A percentile compares a stretch with the other conserved stretches of the same genome.
These are phyloP conservation scores for Fusarium succisae DNA, from an alignment of 2,329 filamentous ascomycete genomes.

Conservation along the genomic window DNA sequence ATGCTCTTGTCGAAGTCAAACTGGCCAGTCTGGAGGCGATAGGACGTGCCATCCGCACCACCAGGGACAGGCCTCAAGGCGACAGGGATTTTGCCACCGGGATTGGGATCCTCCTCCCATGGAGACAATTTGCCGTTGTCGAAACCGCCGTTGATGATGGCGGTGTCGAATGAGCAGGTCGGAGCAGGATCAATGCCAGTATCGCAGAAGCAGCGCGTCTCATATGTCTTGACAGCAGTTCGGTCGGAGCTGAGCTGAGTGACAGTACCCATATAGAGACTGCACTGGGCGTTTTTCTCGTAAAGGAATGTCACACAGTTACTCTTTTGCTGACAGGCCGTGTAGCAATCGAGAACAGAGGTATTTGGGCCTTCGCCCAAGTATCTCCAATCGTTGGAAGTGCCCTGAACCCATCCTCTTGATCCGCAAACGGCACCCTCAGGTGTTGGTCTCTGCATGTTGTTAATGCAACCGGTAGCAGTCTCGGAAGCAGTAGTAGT, in stretches of 20 bases:
- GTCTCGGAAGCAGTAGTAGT: not conserved
- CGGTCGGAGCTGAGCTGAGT: not conserved
- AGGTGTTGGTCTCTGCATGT: not conserved
- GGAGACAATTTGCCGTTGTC: not conserved
- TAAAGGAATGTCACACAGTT: not conserved
- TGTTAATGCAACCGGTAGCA: not conserved
- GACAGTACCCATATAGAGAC: not conserved
- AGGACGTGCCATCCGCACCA: not conserved
- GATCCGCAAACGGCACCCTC: not conserved
- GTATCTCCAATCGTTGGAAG: not conserved
- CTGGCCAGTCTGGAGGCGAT: not conserved
- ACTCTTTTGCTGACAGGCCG: not conserved
- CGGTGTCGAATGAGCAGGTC: not conserved
- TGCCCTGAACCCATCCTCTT: fast-evolving
- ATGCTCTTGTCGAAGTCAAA: not conserved
- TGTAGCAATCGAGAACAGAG: not conserved
- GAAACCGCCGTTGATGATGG: not conserved
- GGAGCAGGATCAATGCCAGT: not conserved
- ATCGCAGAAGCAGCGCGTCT: slow-evolving; percentile 4
- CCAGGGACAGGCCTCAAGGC: not conserved
- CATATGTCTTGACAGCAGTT: not conserved
- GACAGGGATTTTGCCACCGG: too few species aligned
- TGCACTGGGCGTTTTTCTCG: not conserved
- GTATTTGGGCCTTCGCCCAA: not conserved
- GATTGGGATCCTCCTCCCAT: not conserved